Evolutionary conservation across 768 basidiomycete species (phyloP).

Genomic region (Sistotremastrum suecicum): DNA sequence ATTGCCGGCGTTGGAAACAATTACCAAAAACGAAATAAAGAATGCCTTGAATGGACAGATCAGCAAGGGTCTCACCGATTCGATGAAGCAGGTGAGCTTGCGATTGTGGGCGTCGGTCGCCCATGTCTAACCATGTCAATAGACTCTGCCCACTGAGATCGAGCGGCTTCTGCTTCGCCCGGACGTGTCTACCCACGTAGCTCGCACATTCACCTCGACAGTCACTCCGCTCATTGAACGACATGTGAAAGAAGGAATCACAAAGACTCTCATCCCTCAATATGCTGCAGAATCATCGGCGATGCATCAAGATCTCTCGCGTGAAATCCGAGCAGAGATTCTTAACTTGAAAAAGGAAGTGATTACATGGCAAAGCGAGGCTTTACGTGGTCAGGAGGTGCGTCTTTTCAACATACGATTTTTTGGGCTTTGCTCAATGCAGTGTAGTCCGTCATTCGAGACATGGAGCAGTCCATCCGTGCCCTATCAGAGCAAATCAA

Average conservation of each 20-base stretch:
- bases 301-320: slow-evolving; percentile 69
- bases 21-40: slow-evolving; percentile 72
- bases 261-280: slow-evolving; percentile 59
- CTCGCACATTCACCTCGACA: slow-evolving; percentile 55
- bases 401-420: slow-evolving; percentile 8
- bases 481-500: slow-evolving; percentile 71
- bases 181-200: slow-evolving; percentile 64
- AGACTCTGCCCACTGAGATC: slow-evolving; percentile 69
- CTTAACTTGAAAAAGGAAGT: slow-evolving; percentile 68
- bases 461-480: slow-evolving; percentile 68
- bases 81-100: slow-evolving; percentile 55
- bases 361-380: slow-evolving; percentile 67
- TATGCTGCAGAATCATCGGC: slow-evolving; percentile 59
- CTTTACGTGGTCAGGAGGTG: slow-evolving; percentile 69
- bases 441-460: slow-evolving; percentile 54
- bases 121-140: slow-evolving; percentile 3
- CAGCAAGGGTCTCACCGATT: slow-evolving; percentile 54
- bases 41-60: slow-evolving; percentile 67
- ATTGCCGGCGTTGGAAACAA: slow-evolving; percentile 65
- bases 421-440: slow-evolving; percentile 6
- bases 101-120: background rate
- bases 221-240: slow-evolving; percentile 67
- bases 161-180: slow-evolving; percentile 66
- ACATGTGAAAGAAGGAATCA: slow-evolving; percentile 68
- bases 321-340: slow-evolving; percentile 64